phyloP scores from a whole-genome alignment of 2,329 filamentous ascomycete genomes.

The Pezizomycotina sp. region DNA sequence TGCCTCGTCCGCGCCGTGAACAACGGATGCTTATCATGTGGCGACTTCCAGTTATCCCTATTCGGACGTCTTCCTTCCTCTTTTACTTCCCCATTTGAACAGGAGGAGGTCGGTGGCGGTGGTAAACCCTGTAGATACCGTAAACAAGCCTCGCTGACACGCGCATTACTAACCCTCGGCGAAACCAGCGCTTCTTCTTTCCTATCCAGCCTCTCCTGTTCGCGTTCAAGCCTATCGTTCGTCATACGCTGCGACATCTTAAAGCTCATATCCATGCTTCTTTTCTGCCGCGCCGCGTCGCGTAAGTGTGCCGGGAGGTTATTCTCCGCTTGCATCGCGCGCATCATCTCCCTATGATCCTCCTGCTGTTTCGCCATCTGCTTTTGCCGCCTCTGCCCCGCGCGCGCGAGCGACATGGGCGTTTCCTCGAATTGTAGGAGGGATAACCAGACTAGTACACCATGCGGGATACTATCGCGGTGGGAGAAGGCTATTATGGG shows the following conservation, averaged over 20 bases:
- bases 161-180: constrained; percentile 32
- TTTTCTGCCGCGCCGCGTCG: constrained; percentile 31
- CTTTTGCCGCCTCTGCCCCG: constrained; percentile 34
- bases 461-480: constrained; percentile 41
- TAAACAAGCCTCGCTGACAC: constrained; percentile 34
- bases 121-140: constrained; percentile 29
- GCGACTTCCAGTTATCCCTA: constrained; percentile 34
- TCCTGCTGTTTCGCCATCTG: constrained; percentile 27
- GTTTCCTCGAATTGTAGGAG: constrained; percentile 37
- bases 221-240: constrained; percentile 12
- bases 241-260: constrained; percentile 12
- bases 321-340: constrained; percentile 33
- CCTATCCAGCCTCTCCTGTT: constrained; percentile 15
- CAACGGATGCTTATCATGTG: constrained; percentile 28
- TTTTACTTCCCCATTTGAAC: constrained; percentile 40
- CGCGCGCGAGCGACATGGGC: constrained; percentile 32
- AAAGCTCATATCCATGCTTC: constrained; percentile 25
- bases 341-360: constrained; percentile 32
- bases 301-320: constrained; percentile 33
- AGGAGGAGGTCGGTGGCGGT: constrained; percentile 33
- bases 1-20: constrained; percentile 27
- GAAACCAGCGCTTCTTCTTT: constrained; percentile 14
- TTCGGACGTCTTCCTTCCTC: constrained; percentile 37
- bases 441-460: constrained; percentile 40
- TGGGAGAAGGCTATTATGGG: constrained; percentile 37